These are phyloP conservation scores for Aureobasidium namibiae DNA, from an alignment of 2,329 filamentous ascomycete genomes.

Conservation along the genomic window DNA sequence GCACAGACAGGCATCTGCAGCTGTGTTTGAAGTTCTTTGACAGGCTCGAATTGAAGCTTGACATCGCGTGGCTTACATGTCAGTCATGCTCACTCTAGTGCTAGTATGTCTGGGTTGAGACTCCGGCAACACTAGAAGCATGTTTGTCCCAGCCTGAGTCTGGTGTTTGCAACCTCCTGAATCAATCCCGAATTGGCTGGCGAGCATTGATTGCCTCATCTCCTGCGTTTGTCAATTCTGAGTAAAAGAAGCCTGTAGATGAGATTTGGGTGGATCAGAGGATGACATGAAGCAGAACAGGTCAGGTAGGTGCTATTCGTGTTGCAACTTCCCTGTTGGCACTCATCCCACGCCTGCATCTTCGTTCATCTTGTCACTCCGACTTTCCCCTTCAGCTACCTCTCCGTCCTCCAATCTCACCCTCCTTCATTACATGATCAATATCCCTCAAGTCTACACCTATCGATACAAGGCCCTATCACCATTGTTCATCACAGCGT, in stretches of 20 bases:
- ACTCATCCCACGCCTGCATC: neutral
- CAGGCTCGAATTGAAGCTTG: neutral
- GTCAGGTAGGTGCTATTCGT: neutral
- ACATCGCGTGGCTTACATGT: neutral
- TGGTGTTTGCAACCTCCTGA: neutral
- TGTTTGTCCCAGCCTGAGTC: neutral
- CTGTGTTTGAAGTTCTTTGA: neutral
- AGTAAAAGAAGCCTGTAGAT: neutral
- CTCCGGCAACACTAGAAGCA: neutral
- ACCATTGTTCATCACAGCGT: neutral
- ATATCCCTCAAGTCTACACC: neutral
- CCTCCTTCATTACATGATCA: slow-evolving; percentile 6
- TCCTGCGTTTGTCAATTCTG: neutral
- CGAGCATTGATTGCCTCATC: neutral
- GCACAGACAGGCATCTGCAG: neutral
- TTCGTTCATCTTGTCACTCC: neutral
- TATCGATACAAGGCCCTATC: neutral
- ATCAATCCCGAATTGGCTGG: neutral
- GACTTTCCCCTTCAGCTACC: neutral
- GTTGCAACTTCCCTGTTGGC: neutral
- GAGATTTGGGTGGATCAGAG: neutral
- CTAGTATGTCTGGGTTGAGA: neutral
- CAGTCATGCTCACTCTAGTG: neutral
- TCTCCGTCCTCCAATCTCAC: neutral
- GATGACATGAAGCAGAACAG: too few species aligned